A percentile compares a stretch with the other conserved stretches of the same genome.
phyloP scores from a whole-genome alignment of 139 green algal species.

The Tetraselmis striata region DNA sequence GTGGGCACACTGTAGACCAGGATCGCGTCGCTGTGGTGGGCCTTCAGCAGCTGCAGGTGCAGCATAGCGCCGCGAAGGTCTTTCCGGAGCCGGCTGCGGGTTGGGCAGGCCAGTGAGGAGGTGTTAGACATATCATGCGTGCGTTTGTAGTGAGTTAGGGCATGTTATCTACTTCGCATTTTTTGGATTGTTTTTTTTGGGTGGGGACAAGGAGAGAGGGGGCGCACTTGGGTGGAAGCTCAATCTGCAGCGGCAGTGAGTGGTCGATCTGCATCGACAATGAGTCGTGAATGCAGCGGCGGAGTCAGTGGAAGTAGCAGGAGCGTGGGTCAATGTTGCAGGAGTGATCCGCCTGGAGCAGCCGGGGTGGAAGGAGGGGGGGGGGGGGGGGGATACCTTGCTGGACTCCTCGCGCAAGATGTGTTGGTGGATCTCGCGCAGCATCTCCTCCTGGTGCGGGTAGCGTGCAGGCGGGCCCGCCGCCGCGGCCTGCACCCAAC shows the following conservation, averaged over 20 bases:
- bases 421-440: constrained; percentile 34
- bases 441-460: constrained; percentile 41
- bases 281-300: too few relatives aligned
- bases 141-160: too few relatives aligned
- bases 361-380: too few relatives aligned
- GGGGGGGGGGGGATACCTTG: too few relatives aligned
- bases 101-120: too few relatives aligned
- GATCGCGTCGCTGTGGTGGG: constrained; percentile 24
- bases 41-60: constrained; percentile 35
- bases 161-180: too few relatives aligned
- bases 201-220: too few relatives aligned
- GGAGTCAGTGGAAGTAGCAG: too few relatives aligned
- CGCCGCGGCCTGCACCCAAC: background rate
- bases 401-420: constrained; percentile 3
- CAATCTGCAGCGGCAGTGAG: constrained; percentile 12
- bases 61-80: constrained; percentile 49
- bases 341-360: too few relatives aligned
- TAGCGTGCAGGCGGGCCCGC: constrained; percentile 22
- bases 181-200: too few relatives aligned
- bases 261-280: background rate
- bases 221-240: background rate
- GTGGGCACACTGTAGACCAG: constrained; percentile 46
- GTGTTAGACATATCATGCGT: too few relatives aligned
- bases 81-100: constrained; percentile 38
- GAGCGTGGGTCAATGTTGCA: too few relatives aligned